These are phyloP conservation scores for Corymbia citriodora DNA, from an alignment of 441 rosid genomes.

Conservation along the genomic window DNA sequence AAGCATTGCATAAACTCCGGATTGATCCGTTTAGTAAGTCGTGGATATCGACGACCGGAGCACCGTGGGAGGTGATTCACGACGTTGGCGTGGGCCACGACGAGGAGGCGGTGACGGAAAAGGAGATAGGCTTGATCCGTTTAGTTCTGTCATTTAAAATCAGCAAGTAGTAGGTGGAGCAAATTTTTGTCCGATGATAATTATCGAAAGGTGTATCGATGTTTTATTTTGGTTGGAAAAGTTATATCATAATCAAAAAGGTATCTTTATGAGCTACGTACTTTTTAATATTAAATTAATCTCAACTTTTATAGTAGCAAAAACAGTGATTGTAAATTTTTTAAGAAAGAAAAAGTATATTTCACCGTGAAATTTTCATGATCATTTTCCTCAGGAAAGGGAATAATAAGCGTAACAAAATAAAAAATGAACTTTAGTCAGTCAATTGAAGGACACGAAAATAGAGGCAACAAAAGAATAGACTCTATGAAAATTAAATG, in stretches of 20 bases:
- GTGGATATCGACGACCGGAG: neutral
- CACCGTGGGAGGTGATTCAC: neutral
- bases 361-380: too few species aligned
- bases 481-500: neutral
- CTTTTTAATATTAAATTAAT: too few species aligned
- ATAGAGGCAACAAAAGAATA: neutral
- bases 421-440: neutral
- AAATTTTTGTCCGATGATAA: neutral
- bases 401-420: fast-evolving
- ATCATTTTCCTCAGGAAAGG: neutral
- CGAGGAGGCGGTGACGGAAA: neutral
- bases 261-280: neutral
- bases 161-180: neutral
- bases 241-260: neutral
- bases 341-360: neutral
- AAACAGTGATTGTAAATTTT: neutral
- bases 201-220: neutral
- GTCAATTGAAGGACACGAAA: neutral
- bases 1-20: fast-evolving
- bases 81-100: neutral
- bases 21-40: neutral
- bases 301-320: neutral
- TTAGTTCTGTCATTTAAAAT: neutral
- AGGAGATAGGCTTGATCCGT: neutral
- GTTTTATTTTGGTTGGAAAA: neutral